phyloP scores from a whole-genome alignment of 164 flowering plant species.

The Akebia trifoliata region DNA sequence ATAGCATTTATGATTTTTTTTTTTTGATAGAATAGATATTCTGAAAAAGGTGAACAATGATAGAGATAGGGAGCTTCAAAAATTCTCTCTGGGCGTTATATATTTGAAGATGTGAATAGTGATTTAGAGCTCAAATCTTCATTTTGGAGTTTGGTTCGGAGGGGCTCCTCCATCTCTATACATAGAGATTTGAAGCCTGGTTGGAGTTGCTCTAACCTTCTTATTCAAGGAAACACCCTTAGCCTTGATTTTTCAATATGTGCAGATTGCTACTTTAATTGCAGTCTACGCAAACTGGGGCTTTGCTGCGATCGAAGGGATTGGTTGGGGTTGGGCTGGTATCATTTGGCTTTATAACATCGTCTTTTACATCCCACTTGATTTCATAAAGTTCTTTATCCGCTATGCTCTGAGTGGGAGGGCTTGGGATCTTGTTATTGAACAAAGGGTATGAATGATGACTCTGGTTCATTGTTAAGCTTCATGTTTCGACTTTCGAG shows the following conservation, averaged over 20 bases:
- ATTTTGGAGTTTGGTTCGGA: no score
- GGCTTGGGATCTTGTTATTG: constrained; percentile 89
- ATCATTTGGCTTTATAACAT: constrained; percentile 82
- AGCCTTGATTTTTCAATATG: not conserved
- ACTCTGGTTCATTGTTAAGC: no score
- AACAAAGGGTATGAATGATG: constrained; percentile 75
- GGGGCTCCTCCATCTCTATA: no score
- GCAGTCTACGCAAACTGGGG: constrained; percentile 91
- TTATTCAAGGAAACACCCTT: not conserved
- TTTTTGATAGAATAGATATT: no score
- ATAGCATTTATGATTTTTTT: no score
- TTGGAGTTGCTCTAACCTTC: not conserved
- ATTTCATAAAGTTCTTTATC: constrained; percentile 61
- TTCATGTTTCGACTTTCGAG: no score
- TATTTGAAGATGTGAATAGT: no score
- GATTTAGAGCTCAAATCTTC: no score
- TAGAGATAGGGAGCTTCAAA: no score
- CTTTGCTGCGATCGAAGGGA: constrained; percentile 84
- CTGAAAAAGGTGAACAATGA: no score
- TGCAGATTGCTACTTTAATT: constrained; percentile 75
- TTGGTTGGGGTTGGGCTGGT: constrained; percentile 99
- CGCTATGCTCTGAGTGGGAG: constrained; percentile 72
- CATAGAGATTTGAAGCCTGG: no score
- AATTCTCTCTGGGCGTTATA: no score
- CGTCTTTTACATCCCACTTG: constrained; percentile 73